Evolutionary conservation across 495 filamentous ascomycete genomes (phyloP).

Genomic region (Talaromyces stipitatus): DNA sequence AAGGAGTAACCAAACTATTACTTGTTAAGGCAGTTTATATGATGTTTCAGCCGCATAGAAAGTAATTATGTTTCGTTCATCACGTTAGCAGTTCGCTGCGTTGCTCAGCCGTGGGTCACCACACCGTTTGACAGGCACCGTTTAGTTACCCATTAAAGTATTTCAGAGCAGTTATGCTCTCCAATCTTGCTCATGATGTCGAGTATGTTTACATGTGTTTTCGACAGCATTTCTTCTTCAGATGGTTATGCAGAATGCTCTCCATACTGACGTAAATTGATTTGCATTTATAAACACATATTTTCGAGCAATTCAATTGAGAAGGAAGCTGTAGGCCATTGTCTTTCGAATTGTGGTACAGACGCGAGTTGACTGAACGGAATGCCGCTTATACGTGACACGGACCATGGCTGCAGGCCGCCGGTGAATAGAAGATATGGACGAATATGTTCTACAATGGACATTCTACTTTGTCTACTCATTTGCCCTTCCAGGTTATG

Average conservation of each 20-base stretch:
- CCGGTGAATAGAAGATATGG: constrained; percentile 32
- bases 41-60: constrained; percentile 30
- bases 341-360: constrained; percentile 44
- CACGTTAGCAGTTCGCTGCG: constrained; percentile 41
- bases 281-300: constrained; percentile 21
- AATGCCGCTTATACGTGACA: constrained; percentile 34
- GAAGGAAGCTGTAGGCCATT: constrained; percentile 45
- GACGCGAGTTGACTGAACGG: constrained; percentile 37
- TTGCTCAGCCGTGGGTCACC: constrained; percentile 48
- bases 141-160: background rate
- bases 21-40: constrained; percentile 48
- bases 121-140: constrained; percentile 38
- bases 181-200: background rate
- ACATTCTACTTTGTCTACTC: too few relatives aligned
- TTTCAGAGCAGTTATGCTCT: background rate
- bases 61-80: constrained; percentile 21
- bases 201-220: constrained; percentile 17
- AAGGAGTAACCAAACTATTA: constrained; percentile 40
- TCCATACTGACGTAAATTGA: constrained; percentile 43
- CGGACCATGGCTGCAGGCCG: constrained; percentile 41
- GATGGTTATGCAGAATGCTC: constrained; percentile 36
- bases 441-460: too few relatives aligned
- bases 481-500: too few relatives aligned
- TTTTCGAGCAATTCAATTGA: constrained; percentile 36
- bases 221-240: constrained; percentile 35